A percentile compares a stretch with the other conserved stretches of the same genome.
These are phyloP conservation scores for Neurospora sp. DNA, from an alignment of 495 filamentous ascomycete species.

Conservation along the genomic window DNA sequence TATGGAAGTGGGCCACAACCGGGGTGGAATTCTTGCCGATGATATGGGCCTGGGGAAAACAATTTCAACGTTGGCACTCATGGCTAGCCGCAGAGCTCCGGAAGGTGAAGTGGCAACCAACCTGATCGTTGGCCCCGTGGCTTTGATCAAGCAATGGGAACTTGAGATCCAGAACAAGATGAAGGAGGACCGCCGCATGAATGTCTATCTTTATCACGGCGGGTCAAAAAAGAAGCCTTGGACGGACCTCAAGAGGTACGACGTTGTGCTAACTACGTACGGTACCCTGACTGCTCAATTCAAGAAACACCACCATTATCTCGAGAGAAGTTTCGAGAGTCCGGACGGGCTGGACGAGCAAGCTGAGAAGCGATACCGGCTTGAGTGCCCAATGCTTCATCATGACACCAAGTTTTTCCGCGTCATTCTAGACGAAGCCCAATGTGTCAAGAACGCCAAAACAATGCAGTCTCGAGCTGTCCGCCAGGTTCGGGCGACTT, in stretches of 20 bases:
- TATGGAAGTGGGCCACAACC: constrained; percentile 67
- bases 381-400: constrained; percentile 51
- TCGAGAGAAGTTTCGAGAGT: constrained; percentile 8
- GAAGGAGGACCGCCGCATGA: constrained; percentile 45
- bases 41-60: constrained; percentile 98
- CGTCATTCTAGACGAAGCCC: constrained; percentile 86
- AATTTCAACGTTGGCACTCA: constrained; percentile 75
- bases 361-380: constrained; percentile 11
- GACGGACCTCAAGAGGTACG: constrained; percentile 53
- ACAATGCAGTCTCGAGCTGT: constrained; percentile 58
- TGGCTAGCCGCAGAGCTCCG: constrained; percentile 58
- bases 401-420: constrained; percentile 64
- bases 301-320: constrained; percentile 32
- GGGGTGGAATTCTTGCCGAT: constrained; percentile 79
- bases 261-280: constrained; percentile 87
- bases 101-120: constrained; percentile 52
- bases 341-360: constrained; percentile 11
- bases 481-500: constrained; percentile 48
- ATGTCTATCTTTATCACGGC: constrained; percentile 58
- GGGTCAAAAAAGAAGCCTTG: constrained; percentile 36
- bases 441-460: constrained; percentile 81
- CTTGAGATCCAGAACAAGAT: constrained; percentile 71
- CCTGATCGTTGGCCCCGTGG: constrained; percentile 78
- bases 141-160: constrained; percentile 84
- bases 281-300: constrained; percentile 66